Conservation (phyloP, 352 stramenopile species). For the Phytophthora citricola region DNA sequence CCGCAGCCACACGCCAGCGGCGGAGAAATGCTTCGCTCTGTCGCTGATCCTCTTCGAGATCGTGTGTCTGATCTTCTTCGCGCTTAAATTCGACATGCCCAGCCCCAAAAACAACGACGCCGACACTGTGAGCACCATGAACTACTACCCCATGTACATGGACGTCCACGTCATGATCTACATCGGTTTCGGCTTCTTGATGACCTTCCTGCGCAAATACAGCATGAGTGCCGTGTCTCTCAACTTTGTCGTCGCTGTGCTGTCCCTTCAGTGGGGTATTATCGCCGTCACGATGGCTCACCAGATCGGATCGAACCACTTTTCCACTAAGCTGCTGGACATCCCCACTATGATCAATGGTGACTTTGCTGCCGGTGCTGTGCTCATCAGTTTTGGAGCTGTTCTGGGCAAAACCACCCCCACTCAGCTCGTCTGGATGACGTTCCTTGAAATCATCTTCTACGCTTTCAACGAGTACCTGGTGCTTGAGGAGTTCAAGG, state of each 20-base stretch:
- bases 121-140: slow-evolving; percentile 14
- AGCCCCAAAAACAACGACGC: slow-evolving; percentile 14
- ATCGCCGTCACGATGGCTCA: slow-evolving; percentile 68
- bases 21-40: slow-evolving; percentile 20
- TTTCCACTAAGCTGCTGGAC: slow-evolving; percentile 59
- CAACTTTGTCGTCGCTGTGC: slow-evolving; percentile 77
- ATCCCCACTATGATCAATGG: slow-evolving; percentile 74
- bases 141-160: slow-evolving; percentile 62
- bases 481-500: slow-evolving; percentile 56
- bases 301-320: slow-evolving; percentile 55
- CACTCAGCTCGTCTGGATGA: slow-evolving; percentile 81
- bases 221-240: slow-evolving; percentile 77
- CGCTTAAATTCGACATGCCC: slow-evolving; percentile 27
- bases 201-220: slow-evolving; percentile 90
- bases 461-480: slow-evolving; percentile 86
- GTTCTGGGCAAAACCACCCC: slow-evolving; percentile 81
- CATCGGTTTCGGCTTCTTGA: slow-evolving; percentile 89
- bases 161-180: slow-evolving; percentile 89
- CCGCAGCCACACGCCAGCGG: neutral
- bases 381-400: slow-evolving; percentile 85
- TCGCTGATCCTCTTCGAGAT: slow-evolving; percentile 18
- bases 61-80: slow-evolving; percentile 29
- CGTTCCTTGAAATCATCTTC: slow-evolving; percentile 77
- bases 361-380: slow-evolving; percentile 80
- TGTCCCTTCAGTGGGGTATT: slow-evolving; percentile 78